These are phyloP conservation scores for Arthrinium puccinioides DNA, from an alignment of 2,329 filamentous ascomycete genomes.

Conservation along the genomic window DNA sequence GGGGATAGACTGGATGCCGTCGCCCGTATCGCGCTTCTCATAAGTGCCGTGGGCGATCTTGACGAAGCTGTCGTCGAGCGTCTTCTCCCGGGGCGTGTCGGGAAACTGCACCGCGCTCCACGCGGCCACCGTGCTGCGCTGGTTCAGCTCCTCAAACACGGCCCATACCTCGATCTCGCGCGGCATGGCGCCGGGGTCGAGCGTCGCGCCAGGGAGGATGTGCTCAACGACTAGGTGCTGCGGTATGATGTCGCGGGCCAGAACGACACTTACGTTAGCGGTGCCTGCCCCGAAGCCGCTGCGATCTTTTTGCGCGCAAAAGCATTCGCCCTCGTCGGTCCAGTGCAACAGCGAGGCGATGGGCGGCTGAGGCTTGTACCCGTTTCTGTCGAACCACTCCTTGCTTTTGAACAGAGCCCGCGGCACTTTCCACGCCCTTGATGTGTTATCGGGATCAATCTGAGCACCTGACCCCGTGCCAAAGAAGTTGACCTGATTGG, in stretches of 20 bases:
- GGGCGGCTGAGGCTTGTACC: slow-evolving; percentile 27
- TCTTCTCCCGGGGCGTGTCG: slow-evolving; percentile 13
- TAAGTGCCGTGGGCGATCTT: slow-evolving; percentile 53
- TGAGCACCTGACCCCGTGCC: slow-evolving; percentile 56
- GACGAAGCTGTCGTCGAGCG: slow-evolving; percentile 37
- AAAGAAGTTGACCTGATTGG: slow-evolving; percentile 67
- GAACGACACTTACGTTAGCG: slow-evolving; percentile 54
- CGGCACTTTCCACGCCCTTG: slow-evolving; percentile 43
- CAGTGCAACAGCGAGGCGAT: slow-evolving; percentile 58
- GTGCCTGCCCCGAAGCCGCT: slow-evolving; percentile 44
- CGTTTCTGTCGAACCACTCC: slow-evolving; percentile 17
- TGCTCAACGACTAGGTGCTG: slow-evolving; percentile 68
- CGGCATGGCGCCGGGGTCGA: slow-evolving; percentile 56
- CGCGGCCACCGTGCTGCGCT: slow-evolving; percentile 31
- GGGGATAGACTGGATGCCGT: slow-evolving; percentile 44
- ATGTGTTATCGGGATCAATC: slow-evolving; percentile 54
- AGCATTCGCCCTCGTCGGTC: slow-evolving; percentile 79
- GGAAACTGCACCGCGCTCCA: slow-evolving; percentile 37
- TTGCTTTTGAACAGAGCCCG: slow-evolving; percentile 15
- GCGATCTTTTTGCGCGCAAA: slow-evolving; percentile 58
- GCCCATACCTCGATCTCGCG: slow-evolving; percentile 65
- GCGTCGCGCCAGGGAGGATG: slow-evolving; percentile 53
- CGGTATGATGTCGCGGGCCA: slow-evolving; percentile 52
- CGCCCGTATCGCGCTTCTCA: slow-evolving; percentile 32
- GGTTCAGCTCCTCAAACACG: slow-evolving; percentile 39